Percentiles rank a stretch among this genome's conserved stretches.
Conservation (phyloP, 1,139 yeast species). For the Pneumocystis carinii region DNA sequence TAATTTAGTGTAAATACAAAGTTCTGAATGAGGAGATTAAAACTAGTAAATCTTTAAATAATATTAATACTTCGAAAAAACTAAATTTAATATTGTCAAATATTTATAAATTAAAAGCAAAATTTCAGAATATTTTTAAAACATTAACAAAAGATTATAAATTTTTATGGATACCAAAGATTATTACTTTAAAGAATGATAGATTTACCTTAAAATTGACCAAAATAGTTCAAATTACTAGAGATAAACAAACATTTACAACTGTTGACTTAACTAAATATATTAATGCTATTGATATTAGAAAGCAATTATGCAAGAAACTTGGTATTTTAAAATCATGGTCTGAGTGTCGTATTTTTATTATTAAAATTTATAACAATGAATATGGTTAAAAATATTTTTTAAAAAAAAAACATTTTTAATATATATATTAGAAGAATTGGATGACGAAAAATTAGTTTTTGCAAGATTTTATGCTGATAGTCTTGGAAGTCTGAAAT, state of each 20-base stretch:
- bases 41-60: not conserved
- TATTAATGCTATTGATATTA: slow-evolving; percentile 25
- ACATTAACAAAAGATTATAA: not conserved
- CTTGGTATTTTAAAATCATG: slow-evolving; percentile 28
- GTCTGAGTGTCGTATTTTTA: slow-evolving; percentile 34
- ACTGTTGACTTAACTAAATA: slow-evolving; percentile 33
- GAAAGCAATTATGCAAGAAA: slow-evolving; percentile 26
- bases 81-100: not conserved
- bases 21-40: not conserved
- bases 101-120: not conserved
- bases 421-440: slow-evolving; percentile 31
- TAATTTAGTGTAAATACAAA: not conserved
- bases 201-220: not conserved
- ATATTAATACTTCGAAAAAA: not conserved
- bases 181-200: not conserved
- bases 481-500: slow-evolving; percentile 2
- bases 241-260: slow-evolving; percentile 40
- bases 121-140: not conserved
- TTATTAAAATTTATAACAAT: slow-evolving; percentile 55
- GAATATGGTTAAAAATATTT: slow-evolving; percentile 19
- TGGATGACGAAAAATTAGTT: slow-evolving; percentile 38
- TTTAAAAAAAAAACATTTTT: not conserved
- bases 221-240: slow-evolving; percentile 38
- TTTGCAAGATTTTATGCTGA: slow-evolving; percentile 19
- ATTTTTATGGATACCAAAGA: not conserved